phyloP scores from a whole-genome alignment of 108 stramenopile species.

The Hondaea fermentalgiana region DNA sequence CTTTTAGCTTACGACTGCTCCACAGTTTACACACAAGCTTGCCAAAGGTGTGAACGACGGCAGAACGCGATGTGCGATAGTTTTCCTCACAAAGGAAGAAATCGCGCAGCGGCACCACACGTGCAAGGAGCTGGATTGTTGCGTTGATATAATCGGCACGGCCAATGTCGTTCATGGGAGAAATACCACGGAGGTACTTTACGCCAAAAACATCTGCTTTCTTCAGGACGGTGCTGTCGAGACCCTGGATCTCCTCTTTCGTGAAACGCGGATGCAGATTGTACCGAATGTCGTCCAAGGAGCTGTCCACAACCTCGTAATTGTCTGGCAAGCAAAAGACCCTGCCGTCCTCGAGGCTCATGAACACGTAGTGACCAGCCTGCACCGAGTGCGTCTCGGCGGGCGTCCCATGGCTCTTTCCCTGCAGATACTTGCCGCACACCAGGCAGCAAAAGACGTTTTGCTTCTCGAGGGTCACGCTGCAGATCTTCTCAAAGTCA shows the following conservation, averaged over 20 bases:
- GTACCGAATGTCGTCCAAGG: conserved; percentile 68
- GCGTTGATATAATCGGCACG: conserved; percentile 86
- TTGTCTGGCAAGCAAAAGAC: conserved; percentile 48
- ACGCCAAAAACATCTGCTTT: conserved; percentile 79
- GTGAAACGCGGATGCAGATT: conserved; percentile 74
- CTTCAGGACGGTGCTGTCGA: conserved; percentile 66
- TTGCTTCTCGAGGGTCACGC: conserved; percentile 71
- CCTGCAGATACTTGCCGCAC: conserved; percentile 95
- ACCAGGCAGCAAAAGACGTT: conserved; percentile 94
- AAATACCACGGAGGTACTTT: conserved; percentile 84
- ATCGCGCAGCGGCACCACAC: conserved; percentile 79
- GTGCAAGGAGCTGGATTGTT: conserved; percentile 77
- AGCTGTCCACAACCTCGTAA: conserved; percentile 76
- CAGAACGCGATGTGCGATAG: conserved; percentile 24
- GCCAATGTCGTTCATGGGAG: conserved; percentile 83
- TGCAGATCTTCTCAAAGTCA: conserved; percentile 71
- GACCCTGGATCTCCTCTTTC: conserved; percentile 46
- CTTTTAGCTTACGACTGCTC: conserved; percentile 81
- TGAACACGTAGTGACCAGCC: conserved; percentile 80
- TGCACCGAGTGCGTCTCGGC: conserved; percentile 88
- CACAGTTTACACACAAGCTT: conserved; percentile 86
- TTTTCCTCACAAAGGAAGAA: conserved; percentile 66
- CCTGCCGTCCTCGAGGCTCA: conserved; percentile 58
- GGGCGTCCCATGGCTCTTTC: conserved; percentile 75
- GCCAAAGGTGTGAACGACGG: conserved; percentile 62